These are phyloP conservation scores for Marasmius fiardii DNA, from an alignment of 1,284 basidiomycete species.

Conservation along the genomic window DNA sequence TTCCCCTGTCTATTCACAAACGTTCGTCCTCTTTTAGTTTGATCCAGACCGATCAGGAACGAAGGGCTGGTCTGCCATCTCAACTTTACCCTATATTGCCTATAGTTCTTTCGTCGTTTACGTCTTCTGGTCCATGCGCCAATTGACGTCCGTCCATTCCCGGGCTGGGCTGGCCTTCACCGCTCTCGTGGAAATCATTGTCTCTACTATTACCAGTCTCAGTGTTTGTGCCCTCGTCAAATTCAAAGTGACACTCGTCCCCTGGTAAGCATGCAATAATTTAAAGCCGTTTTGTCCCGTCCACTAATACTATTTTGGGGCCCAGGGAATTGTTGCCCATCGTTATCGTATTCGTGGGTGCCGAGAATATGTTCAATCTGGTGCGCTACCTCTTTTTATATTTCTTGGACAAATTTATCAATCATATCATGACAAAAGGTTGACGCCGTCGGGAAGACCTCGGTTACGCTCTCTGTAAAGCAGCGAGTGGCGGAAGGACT, in stretches of 20 bases:
- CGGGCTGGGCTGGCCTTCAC: slow-evolving; percentile 92
- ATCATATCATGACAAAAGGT: slow-evolving; percentile 45
- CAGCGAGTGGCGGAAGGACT: slow-evolving; percentile 90
- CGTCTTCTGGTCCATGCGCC: slow-evolving; percentile 74
- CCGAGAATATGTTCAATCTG: slow-evolving; percentile 96
- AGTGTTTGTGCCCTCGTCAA: slow-evolving; percentile 87
- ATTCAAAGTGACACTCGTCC: slow-evolving; percentile 84
- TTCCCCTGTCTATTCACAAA: not conserved
- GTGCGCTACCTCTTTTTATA: slow-evolving; percentile 42
- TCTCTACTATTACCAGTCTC: slow-evolving; percentile 90
- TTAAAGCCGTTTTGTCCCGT: slow-evolving; percentile 7
- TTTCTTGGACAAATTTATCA: not conserved
- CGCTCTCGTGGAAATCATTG: slow-evolving; percentile 85
- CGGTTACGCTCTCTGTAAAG: slow-evolving; percentile 88
- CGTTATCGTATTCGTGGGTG: slow-evolving; percentile 93
- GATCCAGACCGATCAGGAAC: slow-evolving; percentile 39
- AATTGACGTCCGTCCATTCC: slow-evolving; percentile 86
- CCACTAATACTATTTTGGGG: slow-evolving; percentile 12
- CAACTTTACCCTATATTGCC: slow-evolving; percentile 72
- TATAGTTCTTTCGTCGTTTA: slow-evolving; percentile 81
- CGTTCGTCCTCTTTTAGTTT: slow-evolving; percentile 36
- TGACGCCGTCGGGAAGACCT: slow-evolving; percentile 86
- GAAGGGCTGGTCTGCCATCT: slow-evolving; percentile 56
- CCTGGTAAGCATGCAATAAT: slow-evolving; percentile 63
- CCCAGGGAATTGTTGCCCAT: slow-evolving; percentile 84